Base-by-base conservation (phyloP, 345 rosid species). In the Corchorus capsularis region DNA sequence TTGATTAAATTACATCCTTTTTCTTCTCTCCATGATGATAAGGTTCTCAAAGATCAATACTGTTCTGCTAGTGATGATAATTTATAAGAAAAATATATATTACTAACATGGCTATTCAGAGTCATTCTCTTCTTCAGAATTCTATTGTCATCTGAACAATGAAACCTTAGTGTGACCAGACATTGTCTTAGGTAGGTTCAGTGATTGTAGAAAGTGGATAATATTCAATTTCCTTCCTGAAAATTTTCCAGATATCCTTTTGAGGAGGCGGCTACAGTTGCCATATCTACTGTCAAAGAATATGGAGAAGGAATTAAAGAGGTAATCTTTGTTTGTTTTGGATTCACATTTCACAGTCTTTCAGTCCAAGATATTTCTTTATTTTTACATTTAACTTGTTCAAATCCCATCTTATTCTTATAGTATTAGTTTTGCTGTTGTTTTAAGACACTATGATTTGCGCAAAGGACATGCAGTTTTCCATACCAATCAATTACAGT, bases 201-300 rank as follows among this genome's bases (percentile, higher is more conserved):
- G 5, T 27, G 64, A 3, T 41, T 57, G 54, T 13, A 22, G 22
- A 12, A 52, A 69, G 46, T 1, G 27, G 56, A 19, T 45, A 1
- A 3, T 55, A 6, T 63, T 52, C 43, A 11, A 8, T 41, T 22
- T 47, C 19, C 37, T 19, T 73, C 22, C 22, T 37, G 72, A 75
- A 64, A 75, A 52, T 1, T 5, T 70, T 67, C 73, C 75, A 94
- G 98, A 63, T 95, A 95, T 77, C 99, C 98, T 73, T 81, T 75
- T n/a, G 93, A 92, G 35, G 96, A 92, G 82, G 98, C 99, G 67
- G 97, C 98, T 68, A 16, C 54, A 1, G 76, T 92, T 45, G 87
- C 98, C 63, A 86, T 95, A 82, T 93, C 98, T 47, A 86, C 96
- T 0, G 77, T 88, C 72, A 92, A 86, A 83, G 94, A 92, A 77